These are phyloP conservation scores for Emiliania huxleyi DNA, from an alignment of 78 protist genomes.

Conservation along the genomic window DNA sequence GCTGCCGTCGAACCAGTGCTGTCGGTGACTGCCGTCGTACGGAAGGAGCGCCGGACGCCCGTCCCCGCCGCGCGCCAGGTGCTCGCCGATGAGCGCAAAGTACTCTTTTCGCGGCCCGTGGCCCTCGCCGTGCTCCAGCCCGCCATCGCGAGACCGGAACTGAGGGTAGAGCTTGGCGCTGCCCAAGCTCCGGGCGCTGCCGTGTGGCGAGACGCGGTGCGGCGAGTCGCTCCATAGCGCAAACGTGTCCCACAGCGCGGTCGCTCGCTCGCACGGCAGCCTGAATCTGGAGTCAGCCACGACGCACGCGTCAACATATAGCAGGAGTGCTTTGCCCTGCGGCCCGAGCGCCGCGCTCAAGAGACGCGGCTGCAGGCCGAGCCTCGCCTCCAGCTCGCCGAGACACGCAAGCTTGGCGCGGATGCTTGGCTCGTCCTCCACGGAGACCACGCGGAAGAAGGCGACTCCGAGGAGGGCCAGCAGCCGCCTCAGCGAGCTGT, in stretches of 20 bases:
- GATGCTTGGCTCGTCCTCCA: neutral
- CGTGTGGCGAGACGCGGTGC: neutral
- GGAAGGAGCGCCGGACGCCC: neutral
- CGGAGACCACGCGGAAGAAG: neutral
- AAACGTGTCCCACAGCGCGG: neutral
- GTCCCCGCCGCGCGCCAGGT: neutral
- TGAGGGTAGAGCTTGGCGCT: neutral
- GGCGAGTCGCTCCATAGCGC: neutral
- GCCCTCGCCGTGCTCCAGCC: neutral
- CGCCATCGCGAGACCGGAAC: neutral
- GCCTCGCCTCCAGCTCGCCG: neutral
- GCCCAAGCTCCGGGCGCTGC: neutral
- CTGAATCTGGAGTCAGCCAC: neutral
- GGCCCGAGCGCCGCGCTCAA: neutral
- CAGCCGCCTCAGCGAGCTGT: neutral
- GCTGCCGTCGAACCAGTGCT: neutral
- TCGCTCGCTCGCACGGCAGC: neutral
- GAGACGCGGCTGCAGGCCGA: neutral
- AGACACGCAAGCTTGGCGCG: neutral
- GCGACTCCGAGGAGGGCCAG: neutral
- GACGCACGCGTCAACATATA: neutral
- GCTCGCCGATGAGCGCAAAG: neutral
- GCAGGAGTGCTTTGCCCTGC: neutral
- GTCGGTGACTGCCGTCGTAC: neutral
- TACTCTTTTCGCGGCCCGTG: slow-evolving; percentile 17